Conservation (phyloP, 106 monocot species). For the Vanilla planifolia region DNA sequence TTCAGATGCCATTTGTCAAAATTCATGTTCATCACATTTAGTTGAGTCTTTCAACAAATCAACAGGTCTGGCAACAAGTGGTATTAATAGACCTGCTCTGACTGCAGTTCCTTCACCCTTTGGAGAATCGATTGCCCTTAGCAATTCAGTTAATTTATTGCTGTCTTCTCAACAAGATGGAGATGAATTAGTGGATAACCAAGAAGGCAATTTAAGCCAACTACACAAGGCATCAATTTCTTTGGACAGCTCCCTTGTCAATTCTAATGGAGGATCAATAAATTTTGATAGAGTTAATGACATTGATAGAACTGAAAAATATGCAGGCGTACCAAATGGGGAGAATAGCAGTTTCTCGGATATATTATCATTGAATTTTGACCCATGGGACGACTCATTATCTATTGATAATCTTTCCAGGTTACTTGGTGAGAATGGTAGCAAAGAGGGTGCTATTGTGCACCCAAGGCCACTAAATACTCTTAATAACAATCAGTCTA, state of each 20-base stretch:
- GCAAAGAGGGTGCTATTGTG: slow-evolving; percentile 6
- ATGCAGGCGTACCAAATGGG: slow-evolving; percentile 7
- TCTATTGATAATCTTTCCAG: slow-evolving; percentile 18
- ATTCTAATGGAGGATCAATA: not conserved
- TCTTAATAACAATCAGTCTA: slow-evolving; percentile 14
- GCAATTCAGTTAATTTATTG: not conserved
- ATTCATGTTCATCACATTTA: slow-evolving; percentile 1
- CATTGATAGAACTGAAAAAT: not conserved
- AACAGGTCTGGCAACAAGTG: not conserved
- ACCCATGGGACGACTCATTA: slow-evolving; percentile 24
- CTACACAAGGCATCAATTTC: not conserved
- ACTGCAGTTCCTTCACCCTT: not conserved
- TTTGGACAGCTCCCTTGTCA: not conserved
- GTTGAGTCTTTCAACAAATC: not conserved
- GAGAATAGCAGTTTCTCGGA: slow-evolving; percentile 19
- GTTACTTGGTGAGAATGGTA: slow-evolving; percentile 12
- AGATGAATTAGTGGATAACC: not conserved
- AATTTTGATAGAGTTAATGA: slow-evolving; percentile 2
- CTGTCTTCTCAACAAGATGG: not conserved
- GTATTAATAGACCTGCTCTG: not conserved
- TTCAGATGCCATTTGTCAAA: slow-evolving; percentile 6
- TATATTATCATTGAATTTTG: slow-evolving; percentile 23
- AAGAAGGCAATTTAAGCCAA: not conserved
- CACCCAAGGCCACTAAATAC: slow-evolving; percentile 6
- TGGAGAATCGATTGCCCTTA: not conserved